phyloP scores from a whole-genome alignment of 106 monocot genomes.

The Platanthera guangdongensis region DNA sequence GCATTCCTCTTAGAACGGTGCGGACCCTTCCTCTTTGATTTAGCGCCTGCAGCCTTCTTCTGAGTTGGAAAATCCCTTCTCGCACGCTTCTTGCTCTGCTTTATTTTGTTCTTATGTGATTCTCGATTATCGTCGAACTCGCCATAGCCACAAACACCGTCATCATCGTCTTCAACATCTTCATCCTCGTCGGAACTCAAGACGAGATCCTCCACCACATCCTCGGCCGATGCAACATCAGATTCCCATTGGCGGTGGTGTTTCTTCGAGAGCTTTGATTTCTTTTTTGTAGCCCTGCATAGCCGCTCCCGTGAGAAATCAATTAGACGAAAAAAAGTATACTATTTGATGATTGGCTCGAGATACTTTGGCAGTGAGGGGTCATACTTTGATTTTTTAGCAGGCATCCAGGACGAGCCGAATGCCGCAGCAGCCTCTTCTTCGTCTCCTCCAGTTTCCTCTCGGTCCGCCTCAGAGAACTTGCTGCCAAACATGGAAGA shows the following conservation, averaged over 20 bases:
- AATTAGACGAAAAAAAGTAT: background rate
- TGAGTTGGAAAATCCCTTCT: background rate
- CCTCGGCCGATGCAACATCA: slow-evolving; percentile 39
- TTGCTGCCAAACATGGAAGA: slow-evolving; percentile 47
- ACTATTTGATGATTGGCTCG: background rate
- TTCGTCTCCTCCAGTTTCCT: slow-evolving; percentile 15
- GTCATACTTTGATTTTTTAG: slow-evolving; percentile 57
- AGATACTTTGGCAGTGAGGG: background rate
- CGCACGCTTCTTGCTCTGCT: background rate
- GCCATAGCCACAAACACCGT: background rate
- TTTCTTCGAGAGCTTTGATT: slow-evolving; percentile 34
- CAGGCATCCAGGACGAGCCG: slow-evolving; percentile 72
- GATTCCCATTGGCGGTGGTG: slow-evolving; percentile 12
- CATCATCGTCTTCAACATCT: slow-evolving; percentile 7
- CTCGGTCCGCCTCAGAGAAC: slow-evolving; percentile 22
- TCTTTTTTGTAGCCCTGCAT: slow-evolving; percentile 23
- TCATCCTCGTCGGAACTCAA: slow-evolving; percentile 62
- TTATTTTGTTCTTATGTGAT: background rate
- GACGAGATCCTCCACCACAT: slow-evolving; percentile 83
- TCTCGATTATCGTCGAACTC: slow-evolving; percentile 5
- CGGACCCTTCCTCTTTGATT: background rate
- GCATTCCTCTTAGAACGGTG: background rate
- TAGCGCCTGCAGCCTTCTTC: too few relatives aligned
- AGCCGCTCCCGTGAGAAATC: background rate
- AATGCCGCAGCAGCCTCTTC: slow-evolving; percentile 63